A percentile compares a stretch with the other conserved stretches of the same genome.
phyloP scores from a whole-genome alignment of 2,329 filamentous ascomycete species.

The Aspergillus sp. region DNA sequence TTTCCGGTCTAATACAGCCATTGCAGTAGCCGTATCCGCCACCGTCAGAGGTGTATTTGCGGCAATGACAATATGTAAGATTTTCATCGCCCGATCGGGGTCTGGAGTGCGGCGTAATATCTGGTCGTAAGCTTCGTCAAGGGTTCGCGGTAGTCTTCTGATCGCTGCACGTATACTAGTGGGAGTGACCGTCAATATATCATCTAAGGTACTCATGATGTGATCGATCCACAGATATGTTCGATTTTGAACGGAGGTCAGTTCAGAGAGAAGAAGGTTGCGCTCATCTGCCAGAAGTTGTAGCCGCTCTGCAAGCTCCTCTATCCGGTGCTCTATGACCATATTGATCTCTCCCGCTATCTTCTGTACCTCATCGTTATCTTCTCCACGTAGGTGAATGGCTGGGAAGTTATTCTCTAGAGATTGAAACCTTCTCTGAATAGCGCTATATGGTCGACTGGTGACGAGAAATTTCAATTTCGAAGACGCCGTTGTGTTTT shows the following conservation, averaged over 20 bases:
- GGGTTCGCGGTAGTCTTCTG: neutral
- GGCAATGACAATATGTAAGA: neutral
- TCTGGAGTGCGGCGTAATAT: neutral
- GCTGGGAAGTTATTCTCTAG: conserved; percentile 13
- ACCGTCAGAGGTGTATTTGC: neutral
- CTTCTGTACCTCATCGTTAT: conserved; percentile 18
- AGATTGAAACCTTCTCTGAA: conserved; percentile 17
- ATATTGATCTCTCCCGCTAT: conserved; percentile 28
- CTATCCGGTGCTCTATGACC: conserved; percentile 22
- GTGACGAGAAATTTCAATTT: conserved; percentile 42
- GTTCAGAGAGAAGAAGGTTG: conserved; percentile 23
- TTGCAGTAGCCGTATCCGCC: neutral
- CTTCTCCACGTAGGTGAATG: conserved; percentile 23
- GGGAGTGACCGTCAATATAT: neutral
- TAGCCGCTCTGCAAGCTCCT: conserved; percentile 16
- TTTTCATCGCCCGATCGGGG: neutral
- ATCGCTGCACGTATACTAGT: neutral
- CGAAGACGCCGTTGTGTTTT: neutral
- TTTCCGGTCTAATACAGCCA: neutral
- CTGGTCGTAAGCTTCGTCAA: neutral
- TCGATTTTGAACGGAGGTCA: conserved; percentile 33
- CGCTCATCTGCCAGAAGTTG: conserved; percentile 12
- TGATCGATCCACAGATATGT: conserved; percentile 48
- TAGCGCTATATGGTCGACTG: conserved; percentile 26
- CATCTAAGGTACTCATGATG: conserved; percentile 33